These are phyloP conservation scores for Cryptococcus sp. DNA, from an alignment of 1,284 basidiomycete species.

Conservation along the genomic window DNA sequence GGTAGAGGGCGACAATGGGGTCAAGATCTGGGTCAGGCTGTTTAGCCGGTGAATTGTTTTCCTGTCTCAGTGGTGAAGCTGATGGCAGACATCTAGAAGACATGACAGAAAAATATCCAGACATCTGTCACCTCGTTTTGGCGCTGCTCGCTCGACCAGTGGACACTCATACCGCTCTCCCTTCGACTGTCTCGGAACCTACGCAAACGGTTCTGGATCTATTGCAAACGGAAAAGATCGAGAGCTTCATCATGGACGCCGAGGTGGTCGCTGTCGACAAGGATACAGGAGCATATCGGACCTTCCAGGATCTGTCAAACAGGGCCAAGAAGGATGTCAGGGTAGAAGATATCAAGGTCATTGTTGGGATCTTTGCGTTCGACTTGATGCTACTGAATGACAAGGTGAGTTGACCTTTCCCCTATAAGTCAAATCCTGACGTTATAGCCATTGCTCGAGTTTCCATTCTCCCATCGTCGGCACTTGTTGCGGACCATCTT, in stretches of 20 bases:
- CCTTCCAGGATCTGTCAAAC: slow-evolving; percentile 94
- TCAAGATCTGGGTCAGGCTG: slow-evolving; percentile 56
- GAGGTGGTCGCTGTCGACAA: slow-evolving; percentile 96
- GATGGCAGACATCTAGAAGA: slow-evolving; percentile 70
- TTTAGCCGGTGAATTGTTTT: slow-evolving; percentile 59
- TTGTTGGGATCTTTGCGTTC: slow-evolving; percentile 92
- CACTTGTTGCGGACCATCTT: slow-evolving; percentile 59
- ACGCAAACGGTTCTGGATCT: slow-evolving; percentile 22
- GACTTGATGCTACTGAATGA: slow-evolving; percentile 93
- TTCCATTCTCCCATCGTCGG: slow-evolving; percentile 68
- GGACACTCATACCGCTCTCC: slow-evolving; percentile 21
- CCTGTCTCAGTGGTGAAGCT: background rate
- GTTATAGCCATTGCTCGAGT: slow-evolving; percentile 61
- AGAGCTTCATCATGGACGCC: slow-evolving; percentile 88
- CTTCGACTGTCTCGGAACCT: slow-evolving; percentile 25
- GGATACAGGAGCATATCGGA: slow-evolving; percentile 74
- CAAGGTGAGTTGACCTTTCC: slow-evolving; percentile 55
- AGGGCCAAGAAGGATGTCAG: slow-evolving; percentile 97
- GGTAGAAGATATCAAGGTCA: slow-evolving; percentile 90
- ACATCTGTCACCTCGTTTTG: slow-evolving; percentile 61
- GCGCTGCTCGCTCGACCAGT: slow-evolving; percentile 44
- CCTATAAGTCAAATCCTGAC: background rate
- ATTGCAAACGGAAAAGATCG: slow-evolving; percentile 35
- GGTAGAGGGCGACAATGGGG: slow-evolving; percentile 47
- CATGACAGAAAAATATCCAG: slow-evolving; percentile 92